Base-by-base conservation (phyloP, 208 protist species). In the Blastocrithidia nonstop region DNA sequence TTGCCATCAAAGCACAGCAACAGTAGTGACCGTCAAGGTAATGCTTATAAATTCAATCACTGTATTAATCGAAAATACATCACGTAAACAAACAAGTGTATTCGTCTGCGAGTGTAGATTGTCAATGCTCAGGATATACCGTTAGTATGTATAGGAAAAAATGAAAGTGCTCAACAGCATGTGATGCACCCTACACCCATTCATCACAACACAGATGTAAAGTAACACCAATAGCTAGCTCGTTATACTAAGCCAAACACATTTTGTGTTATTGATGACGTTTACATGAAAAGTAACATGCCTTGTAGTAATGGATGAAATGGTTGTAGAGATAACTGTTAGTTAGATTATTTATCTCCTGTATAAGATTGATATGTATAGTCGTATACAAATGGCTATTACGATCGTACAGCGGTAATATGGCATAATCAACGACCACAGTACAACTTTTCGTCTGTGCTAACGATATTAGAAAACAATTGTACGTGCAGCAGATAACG, bases 401-500 rank as follows among this genome's bases (percentile, higher is more conserved):
- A 66, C 51, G 81, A 91, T 56, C 70, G 76, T 40, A 85, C 73
- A 24, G 33, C 45, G 5, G 58, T 87, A 0, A 57, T 70, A 0
- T 39, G 59, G n/a, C 17, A 46, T 19, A 66, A 53, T 20, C 61
- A 60, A 38, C 75, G 63, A 21, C 82, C 82, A 5, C 19, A 54
- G n/a, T 91, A 75, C 47, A 53, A 71, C 37, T 91, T 86, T 54
- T 73, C 77, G 36, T 70, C n/a, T n/a, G n/a, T n/a, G n/a, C n/a
- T n/a, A n/a, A n/a, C n/a, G n/a, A n/a, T n/a, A n/a, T n/a, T n/a
- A n/a, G n/a, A n/a, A n/a, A n/a, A n/a, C n/a, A n/a, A n/a, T n/a
- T n/a, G n/a, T n/a, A n/a, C n/a, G n/a, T n/a, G n/a, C n/a, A n/a
- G n/a, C n/a, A n/a, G n/a, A n/a, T n/a, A n/a, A n/a, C n/a, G n/a